phyloP scores from a whole-genome alignment of 805 yeast genomes.

The Brettanomyces custersianus region DNA sequence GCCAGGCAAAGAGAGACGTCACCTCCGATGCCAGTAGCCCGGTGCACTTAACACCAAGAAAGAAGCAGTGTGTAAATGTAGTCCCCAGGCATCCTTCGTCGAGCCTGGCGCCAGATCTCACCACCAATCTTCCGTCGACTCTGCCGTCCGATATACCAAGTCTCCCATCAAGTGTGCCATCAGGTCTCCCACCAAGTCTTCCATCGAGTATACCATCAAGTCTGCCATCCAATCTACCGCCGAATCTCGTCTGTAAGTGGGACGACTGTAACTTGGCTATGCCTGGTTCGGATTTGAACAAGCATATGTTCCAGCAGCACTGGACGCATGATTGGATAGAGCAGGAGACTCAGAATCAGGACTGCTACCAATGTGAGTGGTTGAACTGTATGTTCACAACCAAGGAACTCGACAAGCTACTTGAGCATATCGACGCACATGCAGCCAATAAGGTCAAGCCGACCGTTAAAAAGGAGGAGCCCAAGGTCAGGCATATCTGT shows the following conservation, averaged over 20 bases:
- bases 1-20: constrained; percentile 14
- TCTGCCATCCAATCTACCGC: constrained; percentile 18
- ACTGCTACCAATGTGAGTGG: constrained; percentile 61
- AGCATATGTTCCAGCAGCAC: constrained; percentile 46
- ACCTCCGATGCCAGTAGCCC: background rate
- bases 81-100: background rate
- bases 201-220: background rate
- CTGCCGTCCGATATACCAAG: background rate
- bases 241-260: constrained; percentile 51
- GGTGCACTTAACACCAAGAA: background rate
- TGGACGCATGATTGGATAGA: constrained; percentile 10
- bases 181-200: background rate
- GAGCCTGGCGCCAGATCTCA: background rate
- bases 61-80: background rate
- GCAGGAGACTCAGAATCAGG: constrained; percentile 1
- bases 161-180: background rate
- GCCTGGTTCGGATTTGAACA: constrained; percentile 32
- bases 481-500: constrained; percentile 18
- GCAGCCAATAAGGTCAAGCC: background rate
- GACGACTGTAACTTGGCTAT: constrained; percentile 41
- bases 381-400: constrained; percentile 54
- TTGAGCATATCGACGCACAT: constrained; percentile 47
- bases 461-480: constrained; percentile 5
- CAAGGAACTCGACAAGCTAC: constrained; percentile 40
- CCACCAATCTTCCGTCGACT: background rate